phyloP scores from a whole-genome alignment of 352 stramenopile genomes.

The Globisporangium emineosum region DNA sequence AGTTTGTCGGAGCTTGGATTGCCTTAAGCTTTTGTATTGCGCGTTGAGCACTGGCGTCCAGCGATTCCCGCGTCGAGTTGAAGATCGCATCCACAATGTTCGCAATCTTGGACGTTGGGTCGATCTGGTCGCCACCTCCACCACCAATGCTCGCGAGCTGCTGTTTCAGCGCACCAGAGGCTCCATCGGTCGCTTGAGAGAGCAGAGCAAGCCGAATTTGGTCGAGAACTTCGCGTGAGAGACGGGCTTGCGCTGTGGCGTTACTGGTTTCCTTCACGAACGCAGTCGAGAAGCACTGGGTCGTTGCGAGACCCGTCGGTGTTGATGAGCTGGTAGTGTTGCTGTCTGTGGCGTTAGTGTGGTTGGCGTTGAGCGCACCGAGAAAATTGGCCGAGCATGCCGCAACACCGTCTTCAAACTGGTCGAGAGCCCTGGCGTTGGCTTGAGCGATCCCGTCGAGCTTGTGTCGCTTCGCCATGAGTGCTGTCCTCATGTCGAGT shows the following conservation, averaged over 20 bases:
- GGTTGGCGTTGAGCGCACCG: background rate
- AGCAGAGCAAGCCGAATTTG: constrained; percentile 4
- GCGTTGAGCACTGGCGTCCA: background rate
- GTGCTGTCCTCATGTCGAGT: background rate
- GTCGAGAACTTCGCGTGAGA: constrained; percentile 5
- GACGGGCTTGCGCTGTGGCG: background rate
- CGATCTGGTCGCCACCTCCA: background rate
- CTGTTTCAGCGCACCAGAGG: background rate
- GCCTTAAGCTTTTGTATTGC: background rate
- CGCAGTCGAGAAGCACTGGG: constrained; percentile 4
- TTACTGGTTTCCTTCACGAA: background rate
- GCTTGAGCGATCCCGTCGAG: background rate
- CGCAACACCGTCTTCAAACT: constrained; percentile 6
- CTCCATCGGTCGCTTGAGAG: background rate
- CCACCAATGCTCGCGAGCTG: background rate
- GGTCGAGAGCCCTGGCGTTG: constrained; percentile 13
- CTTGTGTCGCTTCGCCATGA: background rate
- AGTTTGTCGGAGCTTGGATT: no score
- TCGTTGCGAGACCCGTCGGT: background rate
- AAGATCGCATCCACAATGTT: constrained; percentile 6
- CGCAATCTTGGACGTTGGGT: background rate
- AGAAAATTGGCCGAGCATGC: constrained; percentile 12
- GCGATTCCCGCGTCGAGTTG: background rate
- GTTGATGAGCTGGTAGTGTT: background rate
- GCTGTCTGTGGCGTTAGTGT: background rate